Percentiles rank a stretch among this genome's conserved stretches.
Evolutionary conservation across 176 grass and related monocot species (phyloP).

Genomic region (Hordeum marinum): DNA sequence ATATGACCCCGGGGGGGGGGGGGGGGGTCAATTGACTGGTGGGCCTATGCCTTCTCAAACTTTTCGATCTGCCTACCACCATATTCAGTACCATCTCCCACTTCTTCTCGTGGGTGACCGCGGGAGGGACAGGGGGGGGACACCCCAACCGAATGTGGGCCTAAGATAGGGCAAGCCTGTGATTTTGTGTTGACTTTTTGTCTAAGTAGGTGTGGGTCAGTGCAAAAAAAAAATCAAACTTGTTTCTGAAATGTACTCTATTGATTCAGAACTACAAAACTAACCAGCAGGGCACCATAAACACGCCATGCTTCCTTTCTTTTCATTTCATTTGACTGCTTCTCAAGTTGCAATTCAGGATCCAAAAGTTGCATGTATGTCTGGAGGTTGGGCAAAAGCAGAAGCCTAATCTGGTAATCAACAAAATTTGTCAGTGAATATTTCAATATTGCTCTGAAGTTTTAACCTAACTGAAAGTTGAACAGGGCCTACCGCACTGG

Average conservation of each 20-base stretch:
- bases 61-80: background rate
- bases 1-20: background rate
- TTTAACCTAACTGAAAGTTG: conserved; percentile 1
- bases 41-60: background rate
- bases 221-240: background rate
- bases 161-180: background rate
- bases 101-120: too few relatives aligned
- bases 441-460: background rate
- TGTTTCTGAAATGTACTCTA: background rate
- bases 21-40: background rate
- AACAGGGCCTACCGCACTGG: conserved; percentile 50
- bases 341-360: conserved; percentile 83
- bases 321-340: conserved; percentile 94
- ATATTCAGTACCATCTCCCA: background rate
- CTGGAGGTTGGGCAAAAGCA: conserved; percentile 81
- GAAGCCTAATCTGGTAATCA: conserved; percentile 60
- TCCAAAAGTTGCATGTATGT: conserved; percentile 86
- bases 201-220: background rate
- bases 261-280: conserved; percentile 3
- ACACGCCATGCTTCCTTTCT: conserved; percentile 98
- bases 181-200: background rate
- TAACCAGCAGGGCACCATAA: conserved; percentile 77
- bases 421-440: conserved; percentile 4
- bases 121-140: too few relatives aligned
- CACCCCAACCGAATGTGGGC: background rate